phyloP scores from a whole-genome alignment of 106 monocot genomes.

The Iris macrosiphon region DNA sequence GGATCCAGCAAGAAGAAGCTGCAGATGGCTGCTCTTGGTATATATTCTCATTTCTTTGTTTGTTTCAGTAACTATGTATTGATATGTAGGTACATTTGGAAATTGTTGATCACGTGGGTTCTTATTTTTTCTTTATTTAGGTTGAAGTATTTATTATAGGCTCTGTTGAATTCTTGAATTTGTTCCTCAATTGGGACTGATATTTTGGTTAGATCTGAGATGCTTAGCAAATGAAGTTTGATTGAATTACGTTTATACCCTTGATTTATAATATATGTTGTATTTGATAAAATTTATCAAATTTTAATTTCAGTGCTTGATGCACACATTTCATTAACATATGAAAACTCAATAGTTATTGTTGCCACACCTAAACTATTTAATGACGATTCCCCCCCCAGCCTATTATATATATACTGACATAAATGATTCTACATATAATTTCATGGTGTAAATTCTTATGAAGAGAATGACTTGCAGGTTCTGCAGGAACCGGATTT shows the following conservation, averaged over 20 bases:
- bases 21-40: constrained; percentile 8
- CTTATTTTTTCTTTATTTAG: background rate
- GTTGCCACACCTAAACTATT: background rate
- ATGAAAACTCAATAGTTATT: background rate
- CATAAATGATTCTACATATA: no score
- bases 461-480: constrained; percentile 6
- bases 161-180: background rate
- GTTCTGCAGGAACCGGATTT: constrained; percentile 26
- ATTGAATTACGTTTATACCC: constrained; percentile 6
- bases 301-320: background rate
- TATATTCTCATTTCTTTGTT: background rate
- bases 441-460: background rate
- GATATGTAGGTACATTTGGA: no score
- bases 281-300: background rate
- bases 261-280: background rate
- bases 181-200: background rate
- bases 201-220: constrained; percentile 6
- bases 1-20: constrained; percentile 5
- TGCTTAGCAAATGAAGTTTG: background rate
- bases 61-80: background rate
- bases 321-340: background rate
- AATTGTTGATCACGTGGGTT: background rate
- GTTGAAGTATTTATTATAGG: background rate
- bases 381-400: background rate
- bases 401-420: background rate